Evolutionary conservation across 1,284 basidiomycete species (phyloP), one percentile per base, ranked within the genome.

Genomic region (Ganoderma sinense): DNA sequence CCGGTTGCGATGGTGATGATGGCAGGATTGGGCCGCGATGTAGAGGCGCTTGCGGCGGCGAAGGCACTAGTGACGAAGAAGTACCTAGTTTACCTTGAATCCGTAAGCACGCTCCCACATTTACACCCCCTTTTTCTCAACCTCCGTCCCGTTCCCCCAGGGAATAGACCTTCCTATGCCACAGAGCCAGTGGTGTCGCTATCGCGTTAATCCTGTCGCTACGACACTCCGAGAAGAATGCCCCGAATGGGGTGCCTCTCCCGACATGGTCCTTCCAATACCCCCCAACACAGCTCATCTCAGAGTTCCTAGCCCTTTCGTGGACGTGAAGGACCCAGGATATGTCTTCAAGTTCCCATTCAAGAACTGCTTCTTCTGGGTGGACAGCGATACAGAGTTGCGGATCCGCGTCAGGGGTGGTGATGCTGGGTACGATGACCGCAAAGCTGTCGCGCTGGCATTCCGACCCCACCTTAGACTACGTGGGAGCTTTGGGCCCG

Each of bases 341-440:
- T 7, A 23, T 23, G 10, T 10, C 1, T 48, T 48, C 7, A 11
- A 48, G 45, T 23, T 48, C n/a, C 45, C 45, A 3, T 48, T 48
- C 45, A 48, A 48, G 45, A 48, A 48, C 45, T 48, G 45, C 45
- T 48, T 48, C 45, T 48, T 48, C 45, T 48, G 45, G 45, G 45
- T 48, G 1, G 14, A 48, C 5, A 20, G n/a, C 45, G 45, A 48
- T 4, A 48, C n/a, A 11, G 45, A 23, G 20, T 48, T 48, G 45
- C 45, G n/a, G 1, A 3, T 48, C n/a, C 45, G 45, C 7, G 45
- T 23, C 45, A 16, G 45, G n/a, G 20, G 8, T 16, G 45, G 20
- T 3, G n/a, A 10, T 20, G 45, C n/a, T 10, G n/a, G 20, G n/a
- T 48, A 48, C 7, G 20, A 48, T 4, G 20, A 48, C 45, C 20